Evolutionary conservation across 768 basidiomycete genomes (phyloP).

Genomic region (Sistotremastrum suecicum): DNA sequence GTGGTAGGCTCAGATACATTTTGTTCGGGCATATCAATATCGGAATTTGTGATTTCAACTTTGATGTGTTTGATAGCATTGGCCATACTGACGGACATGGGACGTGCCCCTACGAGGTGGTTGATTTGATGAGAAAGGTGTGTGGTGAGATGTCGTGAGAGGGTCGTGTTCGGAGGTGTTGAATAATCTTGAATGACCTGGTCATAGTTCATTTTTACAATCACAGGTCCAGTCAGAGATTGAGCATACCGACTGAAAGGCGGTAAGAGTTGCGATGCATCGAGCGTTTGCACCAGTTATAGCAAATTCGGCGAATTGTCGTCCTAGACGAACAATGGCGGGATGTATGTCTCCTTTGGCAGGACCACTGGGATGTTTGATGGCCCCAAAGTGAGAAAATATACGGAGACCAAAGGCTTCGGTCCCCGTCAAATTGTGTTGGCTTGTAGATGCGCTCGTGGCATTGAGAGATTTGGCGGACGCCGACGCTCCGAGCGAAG

Average conservation of each 20-base stretch:
- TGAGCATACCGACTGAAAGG: constrained; percentile 73
- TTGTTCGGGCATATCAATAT: constrained; percentile 89
- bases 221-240: neutral
- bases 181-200: constrained; percentile 87
- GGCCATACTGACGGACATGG: constrained; percentile 89
- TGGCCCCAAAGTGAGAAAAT: constrained; percentile 69
- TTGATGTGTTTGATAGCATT: constrained; percentile 92
- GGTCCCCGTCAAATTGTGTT: neutral
- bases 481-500: constrained; percentile 3
- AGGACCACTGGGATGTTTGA: constrained; percentile 19
- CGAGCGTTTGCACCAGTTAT: constrained; percentile 92
- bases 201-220: constrained; percentile 4
- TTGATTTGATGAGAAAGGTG: constrained; percentile 89
- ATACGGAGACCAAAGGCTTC: constrained; percentile 59
- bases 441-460: constrained; percentile 3
- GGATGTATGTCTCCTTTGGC: constrained; percentile 87
- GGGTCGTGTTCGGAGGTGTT: constrained; percentile 74
- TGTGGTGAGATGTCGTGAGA: constrained; percentile 84
- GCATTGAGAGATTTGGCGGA: constrained; percentile 6
- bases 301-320: constrained; percentile 85
- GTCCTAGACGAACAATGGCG: constrained; percentile 67
- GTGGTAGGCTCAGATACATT: constrained; percentile 45
- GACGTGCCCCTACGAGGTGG: constrained; percentile 74
- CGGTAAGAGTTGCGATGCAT: constrained; percentile 81
- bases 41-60: constrained; percentile 82